Evolutionary conservation across 768 basidiomycete genomes (phyloP).

Genomic region (Amanita polypyramis): DNA sequence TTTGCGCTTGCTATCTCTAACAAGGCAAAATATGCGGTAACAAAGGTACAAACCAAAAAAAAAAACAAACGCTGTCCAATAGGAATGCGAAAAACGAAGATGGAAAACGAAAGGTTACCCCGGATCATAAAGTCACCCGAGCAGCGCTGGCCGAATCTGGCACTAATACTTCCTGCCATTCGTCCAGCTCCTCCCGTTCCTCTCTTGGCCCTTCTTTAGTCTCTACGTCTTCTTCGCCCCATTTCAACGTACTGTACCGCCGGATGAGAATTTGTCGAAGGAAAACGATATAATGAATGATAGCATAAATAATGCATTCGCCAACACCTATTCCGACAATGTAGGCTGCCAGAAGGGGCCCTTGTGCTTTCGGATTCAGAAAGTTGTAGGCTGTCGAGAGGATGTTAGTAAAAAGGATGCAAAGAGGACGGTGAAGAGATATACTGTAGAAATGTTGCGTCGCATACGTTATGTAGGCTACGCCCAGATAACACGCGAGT

Average conservation of each 20-base stretch:
- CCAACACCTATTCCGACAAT: slow-evolving; percentile 49
- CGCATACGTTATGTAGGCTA: slow-evolving; percentile 57
- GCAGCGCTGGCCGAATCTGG: neutral
- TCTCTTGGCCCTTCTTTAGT: neutral
- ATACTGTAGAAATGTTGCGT: slow-evolving; percentile 57
- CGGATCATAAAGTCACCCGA: neutral
- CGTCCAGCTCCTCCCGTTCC: neutral
- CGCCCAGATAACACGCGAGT: slow-evolving; percentile 46
- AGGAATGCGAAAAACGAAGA: too few relatives aligned
- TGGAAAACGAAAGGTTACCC: too few relatives aligned
- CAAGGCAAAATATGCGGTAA: too few relatives aligned
- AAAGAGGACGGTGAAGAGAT: slow-evolving; percentile 16
- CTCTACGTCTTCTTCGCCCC: neutral
- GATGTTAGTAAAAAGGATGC: neutral
- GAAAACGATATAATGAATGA: slow-evolving; percentile 31
- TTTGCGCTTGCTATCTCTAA: too few relatives aligned
- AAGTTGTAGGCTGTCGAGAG: slow-evolving; percentile 46
- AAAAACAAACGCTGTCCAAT: too few relatives aligned
- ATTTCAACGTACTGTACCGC: neutral
- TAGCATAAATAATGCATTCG: slow-evolving; percentile 38
- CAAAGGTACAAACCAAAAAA: too few relatives aligned
- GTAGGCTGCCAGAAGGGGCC: slow-evolving; percentile 42
- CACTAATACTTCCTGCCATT: slow-evolving; percentile 2
- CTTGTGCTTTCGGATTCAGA: slow-evolving; percentile 40
- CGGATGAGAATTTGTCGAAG: slow-evolving; percentile 25